Evolutionary conservation across 164 flowering plant species (phyloP), one percentile per base, ranked within the genome.

Genomic region (Vitis riparia): DNA sequence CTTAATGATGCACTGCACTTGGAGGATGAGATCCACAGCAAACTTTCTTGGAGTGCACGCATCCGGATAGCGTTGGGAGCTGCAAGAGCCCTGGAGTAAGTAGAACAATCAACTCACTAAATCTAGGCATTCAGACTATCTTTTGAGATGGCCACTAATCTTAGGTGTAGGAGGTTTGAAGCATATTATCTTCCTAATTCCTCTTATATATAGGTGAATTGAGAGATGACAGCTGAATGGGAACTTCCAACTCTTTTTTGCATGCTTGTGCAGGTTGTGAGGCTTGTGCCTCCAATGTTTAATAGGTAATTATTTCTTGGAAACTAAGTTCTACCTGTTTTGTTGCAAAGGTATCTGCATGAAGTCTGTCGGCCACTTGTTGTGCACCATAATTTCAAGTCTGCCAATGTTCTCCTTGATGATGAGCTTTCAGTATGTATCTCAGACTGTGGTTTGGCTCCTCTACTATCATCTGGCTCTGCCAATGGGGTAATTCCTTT

Each of bases 71-170:
- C 95, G 14, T 88, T 95, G 72, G 92, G 92, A 79, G 91, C 93
- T 77, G 97, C 99, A 65, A 80, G 84, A 77, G 97, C 97, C 57
- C 80, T 95, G 37, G 91, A 90, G 99, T 95, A 79, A 86, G 98
- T 83, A 65, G n/a, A 61, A 14, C 23, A 47, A 55, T 62, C 57
- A 37, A 59, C 16, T 60, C n/a, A n/a, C 17, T 2, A 51, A 47
- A 60, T 1, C 15, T 29, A 12, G 44, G 62, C 47, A 67, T 6
- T 19, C 44, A 37, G 44, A 3, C 44, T 23, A 10, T 57, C 5
- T 9, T 49, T 32, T 62, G 4, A 44, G 9, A 59, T 68, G 9
- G 44, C 44, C 44, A 29, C 14, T 56, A 11, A 16, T 48, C 51
- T 64, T 1, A 5, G 19, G 9, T 55, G 48, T 37, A 17, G 30